Evolutionary conservation across 306 rosid species (phyloP).

Genomic region (Malus asiatica): DNA sequence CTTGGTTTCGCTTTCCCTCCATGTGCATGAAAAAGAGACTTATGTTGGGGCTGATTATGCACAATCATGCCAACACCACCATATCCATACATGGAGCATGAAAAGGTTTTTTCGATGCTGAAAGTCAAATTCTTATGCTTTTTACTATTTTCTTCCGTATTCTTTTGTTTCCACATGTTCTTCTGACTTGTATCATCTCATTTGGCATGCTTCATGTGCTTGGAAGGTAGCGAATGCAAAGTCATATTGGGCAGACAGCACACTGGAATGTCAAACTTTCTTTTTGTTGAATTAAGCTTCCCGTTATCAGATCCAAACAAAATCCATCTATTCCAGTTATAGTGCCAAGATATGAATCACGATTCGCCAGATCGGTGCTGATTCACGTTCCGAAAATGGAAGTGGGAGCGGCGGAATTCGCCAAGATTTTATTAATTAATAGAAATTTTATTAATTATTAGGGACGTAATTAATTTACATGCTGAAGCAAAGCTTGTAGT

Average conservation of each 20-base stretch:
- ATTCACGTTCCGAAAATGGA: not conserved
- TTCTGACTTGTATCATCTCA: constrained; percentile 1
- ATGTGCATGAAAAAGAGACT: constrained; percentile 8
- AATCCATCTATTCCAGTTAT: not conserved
- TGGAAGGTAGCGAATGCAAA: constrained; percentile 28
- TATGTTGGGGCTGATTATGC: constrained; percentile 38
- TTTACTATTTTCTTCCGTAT: not conserved
- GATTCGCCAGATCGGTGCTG: not conserved
- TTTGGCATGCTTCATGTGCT: constrained; percentile 42
- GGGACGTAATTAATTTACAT: too few relatives aligned
- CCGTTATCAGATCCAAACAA: constrained; percentile 34
- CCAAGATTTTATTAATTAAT: too few relatives aligned
- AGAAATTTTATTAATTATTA: too few relatives aligned
- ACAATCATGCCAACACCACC: constrained; percentile 52
- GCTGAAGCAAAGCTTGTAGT: too few relatives aligned
- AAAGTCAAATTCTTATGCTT: constrained; percentile 42
- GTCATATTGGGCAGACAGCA: constrained; percentile 26
- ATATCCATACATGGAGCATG: constrained; percentile 36
- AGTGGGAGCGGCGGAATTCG: not conserved
- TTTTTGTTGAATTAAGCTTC: constrained; percentile 26
- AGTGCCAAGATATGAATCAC: not conserved
- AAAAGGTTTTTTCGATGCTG: constrained; percentile 22
- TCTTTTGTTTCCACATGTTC: constrained; percentile 24
- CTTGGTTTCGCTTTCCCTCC: constrained; percentile 17
- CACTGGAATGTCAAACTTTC: not conserved